phyloP scores from a whole-genome alignment of 2,329 filamentous ascomycete genomes.

The Fusarium temperatum region DNA sequence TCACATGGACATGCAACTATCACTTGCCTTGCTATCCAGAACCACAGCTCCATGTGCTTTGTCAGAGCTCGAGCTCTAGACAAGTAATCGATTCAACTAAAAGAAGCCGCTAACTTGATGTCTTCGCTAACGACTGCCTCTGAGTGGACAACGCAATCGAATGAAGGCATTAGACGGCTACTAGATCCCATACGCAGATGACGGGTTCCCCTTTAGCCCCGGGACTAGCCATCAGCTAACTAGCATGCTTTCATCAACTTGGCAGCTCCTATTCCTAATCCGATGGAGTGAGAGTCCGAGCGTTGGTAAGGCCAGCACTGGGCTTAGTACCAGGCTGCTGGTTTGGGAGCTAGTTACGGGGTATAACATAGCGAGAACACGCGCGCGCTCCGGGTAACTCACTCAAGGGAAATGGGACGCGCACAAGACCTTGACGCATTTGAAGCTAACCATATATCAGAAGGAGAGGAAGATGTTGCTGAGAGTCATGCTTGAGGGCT shows the following conservation, averaged over 20 bases:
- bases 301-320: neutral
- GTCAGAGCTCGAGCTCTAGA: neutral
- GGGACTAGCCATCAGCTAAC: neutral
- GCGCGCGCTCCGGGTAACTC: neutral
- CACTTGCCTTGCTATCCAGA: neutral
- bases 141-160: neutral
- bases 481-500: no score
- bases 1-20: neutral
- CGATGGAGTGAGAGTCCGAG: rapidly evolving
- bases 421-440: no score
- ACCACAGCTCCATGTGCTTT: no score
- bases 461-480: no score
- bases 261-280: neutral
- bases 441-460: no score
- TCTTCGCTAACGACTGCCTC: neutral
- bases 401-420: no score
- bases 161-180: neutral
- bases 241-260: neutral
- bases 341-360: no score
- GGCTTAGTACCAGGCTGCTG: neutral
- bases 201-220: neutral
- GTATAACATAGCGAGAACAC: neutral
- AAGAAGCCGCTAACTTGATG: no score
- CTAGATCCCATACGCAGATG: no score
- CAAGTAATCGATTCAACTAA: no score